Evolutionary conservation across 352 stramenopile genomes (phyloP), one percentile per base, ranked within the genome.

Genomic region (Discostella stelligera): DNA sequence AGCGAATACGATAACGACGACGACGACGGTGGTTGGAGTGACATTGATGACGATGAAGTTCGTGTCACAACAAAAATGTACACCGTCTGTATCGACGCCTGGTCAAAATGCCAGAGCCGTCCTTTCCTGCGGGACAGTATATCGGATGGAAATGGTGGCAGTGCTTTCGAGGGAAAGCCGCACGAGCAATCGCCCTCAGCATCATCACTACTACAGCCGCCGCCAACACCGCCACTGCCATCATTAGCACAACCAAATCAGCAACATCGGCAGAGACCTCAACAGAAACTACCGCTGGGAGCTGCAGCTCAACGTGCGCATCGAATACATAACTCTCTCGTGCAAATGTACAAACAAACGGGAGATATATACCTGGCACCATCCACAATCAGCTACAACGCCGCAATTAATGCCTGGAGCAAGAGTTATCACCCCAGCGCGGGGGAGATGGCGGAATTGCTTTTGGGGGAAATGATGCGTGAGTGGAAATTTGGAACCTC

Each of bases 391-490:
- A 83, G 66, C 55, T 91, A 83, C 65, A 92, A 92, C 68, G 83
- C 77, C 54, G 61, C 88, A 0, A 82, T 92, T 21, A 87, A 90
- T 65, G 87, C 84, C 0, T 90, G 82, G 82, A 72, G 56, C 58
- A 90, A 88, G 80, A 82, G 75, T 23, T 75, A 74, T 20, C 66
- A 88, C 74, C 66, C 64, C 10, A 71, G 58, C 16, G 63, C 77
- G 10, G 56, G 70, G 0, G 66, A 79, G 54, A 79, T 82, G 65
- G 77, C 77, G 6, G 83, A 88, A 56, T 65, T 74, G 14, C 58
- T 91, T 10, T 73, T 92, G 39, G 52, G 74, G 11, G 74, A 88
- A 56, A 90, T 91, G 79, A 67, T 89, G 49, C 63, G 65, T 14
- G 80, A 84, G 46, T 84, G 79, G 79, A 46, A 50, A 20, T 70